Percentiles rank a stretch among this genome's conserved stretches.
These are phyloP conservation scores for Globisporangium recalcitrans DNA, from an alignment of 352 stramenopile species.

Conservation along the genomic window DNA sequence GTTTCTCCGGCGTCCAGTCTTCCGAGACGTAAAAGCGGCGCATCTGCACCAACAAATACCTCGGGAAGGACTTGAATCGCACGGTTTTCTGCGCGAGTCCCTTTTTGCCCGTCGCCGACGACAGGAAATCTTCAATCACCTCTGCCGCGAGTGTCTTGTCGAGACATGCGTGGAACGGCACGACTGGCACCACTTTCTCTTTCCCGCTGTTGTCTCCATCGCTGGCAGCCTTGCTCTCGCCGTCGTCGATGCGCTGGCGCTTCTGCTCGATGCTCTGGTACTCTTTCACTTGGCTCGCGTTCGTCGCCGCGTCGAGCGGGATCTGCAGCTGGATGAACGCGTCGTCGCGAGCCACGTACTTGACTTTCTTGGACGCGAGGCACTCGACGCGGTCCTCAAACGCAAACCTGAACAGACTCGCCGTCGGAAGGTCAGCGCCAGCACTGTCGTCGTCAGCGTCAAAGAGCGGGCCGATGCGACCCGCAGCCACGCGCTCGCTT, in stretches of 20 bases:
- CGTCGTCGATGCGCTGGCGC: slow-evolving; percentile 78
- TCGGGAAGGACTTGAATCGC: slow-evolving; percentile 93
- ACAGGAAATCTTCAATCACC: slow-evolving; percentile 90
- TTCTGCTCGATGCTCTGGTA: slow-evolving; percentile 87
- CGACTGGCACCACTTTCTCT: slow-evolving; percentile 76
- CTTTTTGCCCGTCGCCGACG: slow-evolving; percentile 67
- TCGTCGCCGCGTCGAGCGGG: slow-evolving; percentile 80
- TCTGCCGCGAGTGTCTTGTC: slow-evolving; percentile 89
- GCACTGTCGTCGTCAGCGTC: slow-evolving; percentile 26
- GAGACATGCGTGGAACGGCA: slow-evolving; percentile 93
- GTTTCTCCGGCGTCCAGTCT: slow-evolving; percentile 96
- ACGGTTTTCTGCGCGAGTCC: slow-evolving; percentile 73
- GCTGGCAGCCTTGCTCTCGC: slow-evolving; percentile 17
- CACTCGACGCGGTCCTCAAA: slow-evolving; percentile 83
- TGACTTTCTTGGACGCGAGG: slow-evolving; percentile 73
- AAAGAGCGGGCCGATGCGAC: slow-evolving; percentile 48
- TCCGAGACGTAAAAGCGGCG: slow-evolving; percentile 95
- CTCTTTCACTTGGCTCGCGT: slow-evolving; percentile 77
- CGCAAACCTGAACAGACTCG: slow-evolving; percentile 92
- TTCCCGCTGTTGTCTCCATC: slow-evolving; percentile 22
- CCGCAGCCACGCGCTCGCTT: slow-evolving; percentile 59
- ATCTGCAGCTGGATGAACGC: slow-evolving; percentile 84
- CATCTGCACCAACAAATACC: slow-evolving; percentile 97
- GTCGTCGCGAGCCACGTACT: slow-evolving; percentile 82
- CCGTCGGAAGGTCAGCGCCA: slow-evolving; percentile 52